Conservation (phyloP, 305 asterid species). For the Solanum hybrid region DNA sequence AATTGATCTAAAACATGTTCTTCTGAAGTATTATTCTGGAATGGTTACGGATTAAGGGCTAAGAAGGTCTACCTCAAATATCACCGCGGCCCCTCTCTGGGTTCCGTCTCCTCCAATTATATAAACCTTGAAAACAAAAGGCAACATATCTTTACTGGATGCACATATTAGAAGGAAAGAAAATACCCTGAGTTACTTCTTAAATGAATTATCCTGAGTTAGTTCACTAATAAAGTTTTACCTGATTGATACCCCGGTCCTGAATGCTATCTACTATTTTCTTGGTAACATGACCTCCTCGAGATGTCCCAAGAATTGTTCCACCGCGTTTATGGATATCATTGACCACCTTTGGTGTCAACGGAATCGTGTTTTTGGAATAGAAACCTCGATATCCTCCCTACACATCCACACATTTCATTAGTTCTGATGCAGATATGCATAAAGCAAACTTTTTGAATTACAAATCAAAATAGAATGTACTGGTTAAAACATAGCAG, state of each 20-base stretch:
- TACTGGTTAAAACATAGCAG: neutral
- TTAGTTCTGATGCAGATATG: slow-evolving; percentile 8
- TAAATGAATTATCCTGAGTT: neutral
- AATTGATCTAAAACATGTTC: neutral
- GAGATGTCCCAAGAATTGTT: slow-evolving; percentile 76
- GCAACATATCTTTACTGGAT: neutral
- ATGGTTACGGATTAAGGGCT: neutral
- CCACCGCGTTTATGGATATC: slow-evolving; percentile 94
- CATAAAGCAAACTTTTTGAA: neutral
- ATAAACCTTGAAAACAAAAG: slow-evolving; percentile 45
- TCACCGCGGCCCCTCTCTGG: slow-evolving; percentile 83
- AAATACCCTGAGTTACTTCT: neutral
- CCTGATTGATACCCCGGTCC: slow-evolving; percentile 94
- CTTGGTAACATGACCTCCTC: slow-evolving; percentile 73
- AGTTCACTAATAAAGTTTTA: neutral
- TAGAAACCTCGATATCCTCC: slow-evolving; percentile 90
- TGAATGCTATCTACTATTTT: slow-evolving; percentile 88
- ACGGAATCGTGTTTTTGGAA: slow-evolving; percentile 55
- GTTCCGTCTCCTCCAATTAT: slow-evolving; percentile 96
- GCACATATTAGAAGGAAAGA: neutral
- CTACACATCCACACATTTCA: slow-evolving; percentile 24
- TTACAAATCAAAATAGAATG: neutral
- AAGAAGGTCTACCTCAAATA: slow-evolving; percentile 58
- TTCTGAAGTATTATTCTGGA: neutral
- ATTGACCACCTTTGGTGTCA: slow-evolving; percentile 65